A percentile compares a stretch with the other conserved stretches of the same genome.
phyloP scores from a whole-genome alignment of 2,329 filamentous ascomycete species.

The Ramularia collo-cygni region DNA sequence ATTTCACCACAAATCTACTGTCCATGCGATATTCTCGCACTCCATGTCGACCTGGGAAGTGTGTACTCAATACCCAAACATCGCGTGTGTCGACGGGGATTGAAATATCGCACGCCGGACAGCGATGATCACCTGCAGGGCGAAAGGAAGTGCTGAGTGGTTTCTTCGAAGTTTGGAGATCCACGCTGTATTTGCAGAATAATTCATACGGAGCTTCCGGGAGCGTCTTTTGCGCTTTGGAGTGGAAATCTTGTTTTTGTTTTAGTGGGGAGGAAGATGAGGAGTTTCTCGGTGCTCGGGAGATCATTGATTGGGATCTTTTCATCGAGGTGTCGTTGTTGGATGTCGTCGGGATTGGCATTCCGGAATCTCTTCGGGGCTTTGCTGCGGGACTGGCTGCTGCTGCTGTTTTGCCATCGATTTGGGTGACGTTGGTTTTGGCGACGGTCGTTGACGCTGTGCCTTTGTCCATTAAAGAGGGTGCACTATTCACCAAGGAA shows the following conservation, averaged over 20 bases:
- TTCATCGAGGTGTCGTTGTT: background rate
- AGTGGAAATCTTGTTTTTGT: background rate
- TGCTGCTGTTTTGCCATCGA: too few relatives aligned
- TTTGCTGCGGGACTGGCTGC: too few relatives aligned
- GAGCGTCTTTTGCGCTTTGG: background rate
- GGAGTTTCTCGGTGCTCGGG: background rate
- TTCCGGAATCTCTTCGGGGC: too few relatives aligned
- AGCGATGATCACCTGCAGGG: conserved; percentile 12
- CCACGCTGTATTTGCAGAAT: background rate
- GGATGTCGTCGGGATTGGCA: too few relatives aligned
- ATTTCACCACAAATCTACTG: conserved; percentile 19
- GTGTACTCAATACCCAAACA: conserved; percentile 18
- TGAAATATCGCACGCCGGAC: conserved; percentile 16
- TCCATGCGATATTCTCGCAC: conserved; percentile 17
- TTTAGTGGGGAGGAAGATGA: background rate
- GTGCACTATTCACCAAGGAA: too few relatives aligned
- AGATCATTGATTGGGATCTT: background rate
- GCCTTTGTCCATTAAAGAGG: too few relatives aligned
- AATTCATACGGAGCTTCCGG: background rate
- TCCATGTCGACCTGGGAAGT: conserved; percentile 3
- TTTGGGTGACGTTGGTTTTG: too few relatives aligned
- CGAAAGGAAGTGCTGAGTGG: conserved; percentile 14
- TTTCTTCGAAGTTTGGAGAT: conserved; percentile 4
- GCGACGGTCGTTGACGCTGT: too few relatives aligned
- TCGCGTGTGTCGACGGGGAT: conserved; percentile 21